A percentile compares a stretch with the other conserved stretches of the same genome.
phyloP scores from a whole-genome alignment of 2,329 filamentous ascomycete genomes.

The Chaetomium sp. region DNA sequence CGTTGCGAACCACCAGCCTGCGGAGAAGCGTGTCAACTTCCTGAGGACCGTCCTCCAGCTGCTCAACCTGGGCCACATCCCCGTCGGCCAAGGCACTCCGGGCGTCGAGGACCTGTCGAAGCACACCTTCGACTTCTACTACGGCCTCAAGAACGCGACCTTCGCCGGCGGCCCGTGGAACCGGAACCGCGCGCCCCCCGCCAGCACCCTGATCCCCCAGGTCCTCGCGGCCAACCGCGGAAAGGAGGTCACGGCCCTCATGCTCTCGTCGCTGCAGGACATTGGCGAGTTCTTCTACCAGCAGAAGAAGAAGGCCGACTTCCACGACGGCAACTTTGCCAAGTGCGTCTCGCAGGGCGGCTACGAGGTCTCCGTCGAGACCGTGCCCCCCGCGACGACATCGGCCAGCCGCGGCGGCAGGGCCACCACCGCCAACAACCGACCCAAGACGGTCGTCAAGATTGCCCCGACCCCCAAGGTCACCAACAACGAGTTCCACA shows the following conservation, averaged over 20 bases:
- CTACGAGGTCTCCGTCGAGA: not conserved
- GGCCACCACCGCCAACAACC: not conserved
- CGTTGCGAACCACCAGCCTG: constrained; percentile 14
- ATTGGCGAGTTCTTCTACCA: constrained; percentile 12
- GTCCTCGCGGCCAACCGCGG: not conserved
- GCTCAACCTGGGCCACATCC: constrained; percentile 2
- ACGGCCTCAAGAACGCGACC: constrained; percentile 14
- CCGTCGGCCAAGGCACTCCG: constrained; percentile 8
- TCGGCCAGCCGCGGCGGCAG: not conserved
- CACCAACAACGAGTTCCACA: constrained; percentile 13
- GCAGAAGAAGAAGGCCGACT: not conserved
- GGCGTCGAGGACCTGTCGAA: not conserved
- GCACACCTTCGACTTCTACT: constrained; percentile 1
- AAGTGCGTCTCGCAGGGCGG: constrained; percentile 18
- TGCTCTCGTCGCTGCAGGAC: constrained; percentile 15
- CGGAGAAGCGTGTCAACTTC: constrained; percentile 10
- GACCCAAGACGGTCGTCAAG: not conserved
- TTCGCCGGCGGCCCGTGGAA: constrained; percentile 7
- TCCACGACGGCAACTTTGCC: constrained; percentile 6
- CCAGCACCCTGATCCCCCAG: not conserved
- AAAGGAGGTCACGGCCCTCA: constrained; percentile 11
- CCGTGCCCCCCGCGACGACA: not conserved
- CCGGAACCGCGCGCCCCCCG: not conserved
- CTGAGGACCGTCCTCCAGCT: constrained; percentile 12
- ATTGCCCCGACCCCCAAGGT: not conserved